Conservation (phyloP, 192 early-diverging fungal species). For the Diversispora eburnea region DNA sequence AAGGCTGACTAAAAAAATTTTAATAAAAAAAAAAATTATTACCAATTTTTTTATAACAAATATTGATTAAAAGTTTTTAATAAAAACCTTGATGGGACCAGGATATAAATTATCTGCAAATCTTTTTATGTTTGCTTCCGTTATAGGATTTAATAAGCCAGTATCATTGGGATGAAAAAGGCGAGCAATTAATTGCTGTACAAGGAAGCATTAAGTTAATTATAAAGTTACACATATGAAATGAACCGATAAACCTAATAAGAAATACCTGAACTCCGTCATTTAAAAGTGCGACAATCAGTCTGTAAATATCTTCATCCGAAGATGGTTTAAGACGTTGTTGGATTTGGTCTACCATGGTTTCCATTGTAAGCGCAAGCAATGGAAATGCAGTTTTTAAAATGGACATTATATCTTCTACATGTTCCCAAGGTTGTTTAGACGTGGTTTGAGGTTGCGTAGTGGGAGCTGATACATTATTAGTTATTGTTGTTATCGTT, state of each 20-base stretch:
- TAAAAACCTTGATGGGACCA: conserved; percentile 65
- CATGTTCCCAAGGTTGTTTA: conserved; percentile 74
- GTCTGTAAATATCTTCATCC: conserved; percentile 96
- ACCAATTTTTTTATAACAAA: neutral
- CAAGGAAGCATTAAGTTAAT: conserved; percentile 3
- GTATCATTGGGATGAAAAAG: conserved; percentile 58
- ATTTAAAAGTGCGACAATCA: conserved; percentile 86
- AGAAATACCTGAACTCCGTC: conserved; percentile 58
- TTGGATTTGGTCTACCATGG: conserved; percentile 97
- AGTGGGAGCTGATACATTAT: neutral
- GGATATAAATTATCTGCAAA: conserved; percentile 86
- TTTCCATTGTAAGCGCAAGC: conserved; percentile 93
- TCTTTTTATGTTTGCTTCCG: conserved; percentile 75
- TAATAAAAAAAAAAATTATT: neutral
- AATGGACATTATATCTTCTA: conserved; percentile 93
- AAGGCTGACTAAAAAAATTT: conserved; percentile 59
- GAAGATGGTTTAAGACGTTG: conserved; percentile 87
- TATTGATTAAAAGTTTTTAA: neutral
- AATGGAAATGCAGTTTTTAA: conserved; percentile 94
- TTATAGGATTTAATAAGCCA: conserved; percentile 60
- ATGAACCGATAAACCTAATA: neutral
- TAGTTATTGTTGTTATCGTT: neutral
- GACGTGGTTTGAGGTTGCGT: conserved; percentile 25
- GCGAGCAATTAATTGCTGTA: conserved; percentile 64
- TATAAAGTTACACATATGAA: neutral